A percentile compares a stretch with the other conserved stretches of the same genome.
phyloP scores from a whole-genome alignment of 495 filamentous ascomycete species.

The Penicillium herquei region DNA sequence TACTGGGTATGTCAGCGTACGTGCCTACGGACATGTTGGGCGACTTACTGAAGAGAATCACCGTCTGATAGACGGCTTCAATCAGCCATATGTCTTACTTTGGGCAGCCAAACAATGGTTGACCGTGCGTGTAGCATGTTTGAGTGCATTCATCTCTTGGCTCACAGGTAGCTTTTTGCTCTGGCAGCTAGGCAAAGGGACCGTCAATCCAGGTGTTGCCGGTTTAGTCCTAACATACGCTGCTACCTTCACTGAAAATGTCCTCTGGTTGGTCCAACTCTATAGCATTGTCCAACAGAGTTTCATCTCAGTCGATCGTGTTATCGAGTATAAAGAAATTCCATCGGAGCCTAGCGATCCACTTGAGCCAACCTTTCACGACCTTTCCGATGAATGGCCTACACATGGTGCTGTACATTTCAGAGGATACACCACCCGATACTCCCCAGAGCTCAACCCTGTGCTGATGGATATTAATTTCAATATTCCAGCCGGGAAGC shows the following conservation, averaged over 20 bases:
- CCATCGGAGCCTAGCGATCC: background rate
- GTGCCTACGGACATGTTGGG: background rate
- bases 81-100: background rate
- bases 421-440: background rate
- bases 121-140: background rate
- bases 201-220: background rate
- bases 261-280: background rate
- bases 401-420: background rate
- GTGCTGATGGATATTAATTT: background rate
- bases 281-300: background rate
- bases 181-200: background rate
- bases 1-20: background rate
- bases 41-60: background rate
- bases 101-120: background rate
- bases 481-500: background rate
- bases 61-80: background rate
- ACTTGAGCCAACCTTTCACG: background rate
- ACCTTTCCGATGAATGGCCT: background rate
- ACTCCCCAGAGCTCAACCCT: background rate
- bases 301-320: background rate
- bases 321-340: background rate
- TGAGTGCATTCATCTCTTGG: background rate
- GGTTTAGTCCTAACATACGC: background rate
- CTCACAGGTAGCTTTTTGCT: background rate
- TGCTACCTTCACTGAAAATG: background rate